Conservation (phyloP, 805 yeast genomes). For the Zygosaccharomyces kombuchaensis region DNA sequence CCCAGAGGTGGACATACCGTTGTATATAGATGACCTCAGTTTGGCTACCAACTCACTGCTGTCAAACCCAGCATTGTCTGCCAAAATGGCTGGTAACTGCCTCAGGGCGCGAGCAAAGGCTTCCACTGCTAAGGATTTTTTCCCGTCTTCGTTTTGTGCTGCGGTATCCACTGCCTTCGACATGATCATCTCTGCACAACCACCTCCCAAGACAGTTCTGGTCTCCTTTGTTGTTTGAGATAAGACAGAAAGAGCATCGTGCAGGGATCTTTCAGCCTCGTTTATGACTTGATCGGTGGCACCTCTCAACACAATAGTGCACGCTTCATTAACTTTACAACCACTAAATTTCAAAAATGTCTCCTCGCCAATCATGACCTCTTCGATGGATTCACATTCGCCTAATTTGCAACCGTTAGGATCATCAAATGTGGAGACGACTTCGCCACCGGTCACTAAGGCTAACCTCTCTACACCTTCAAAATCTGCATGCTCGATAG, state of each 20-base stretch:
- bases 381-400: conserved; percentile 84
- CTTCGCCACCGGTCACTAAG: conserved; percentile 96
- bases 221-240: conserved; percentile 93
- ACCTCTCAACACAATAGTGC: conserved; percentile 93
- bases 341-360: conserved; percentile 90
- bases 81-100: conserved; percentile 90
- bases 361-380: conserved; percentile 89
- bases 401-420: conserved; percentile 87
- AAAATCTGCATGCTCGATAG: conserved; percentile 97
- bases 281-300: conserved; percentile 96
- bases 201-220: conserved; percentile 90
- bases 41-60: conserved; percentile 88
- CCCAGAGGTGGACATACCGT: conserved; percentile 89
- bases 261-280: conserved; percentile 94
- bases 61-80: conserved; percentile 96
- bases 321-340: conserved; percentile 90
- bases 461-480: conserved; percentile 97
- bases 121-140: conserved; percentile 90
- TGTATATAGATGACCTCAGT: conserved; percentile 77
- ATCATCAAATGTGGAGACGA: conserved; percentile 90
- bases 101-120: conserved; percentile 91
- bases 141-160: conserved; percentile 90
- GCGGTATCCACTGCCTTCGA: conserved; percentile 91
- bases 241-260: conserved; percentile 92
- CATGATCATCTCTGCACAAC: conserved; percentile 95